Evolutionary conservation across 2,329 filamentous ascomycete species (phyloP), one percentile per base, ranked within the genome.

Genomic region (Trichophyton schoenleinii): DNA sequence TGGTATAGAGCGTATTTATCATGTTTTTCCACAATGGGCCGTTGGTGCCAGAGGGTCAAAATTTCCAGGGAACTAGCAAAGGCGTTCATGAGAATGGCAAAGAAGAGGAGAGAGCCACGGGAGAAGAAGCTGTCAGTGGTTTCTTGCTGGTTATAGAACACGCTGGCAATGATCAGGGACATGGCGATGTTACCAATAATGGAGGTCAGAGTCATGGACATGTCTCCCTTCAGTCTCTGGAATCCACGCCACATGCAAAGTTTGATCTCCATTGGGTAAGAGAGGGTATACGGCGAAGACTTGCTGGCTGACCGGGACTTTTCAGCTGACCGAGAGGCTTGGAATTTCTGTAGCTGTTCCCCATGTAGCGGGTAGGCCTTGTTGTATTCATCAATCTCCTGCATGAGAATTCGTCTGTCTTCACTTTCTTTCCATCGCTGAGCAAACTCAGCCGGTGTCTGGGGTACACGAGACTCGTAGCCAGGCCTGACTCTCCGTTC

Each of bases 1-100:
- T 95, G 91, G 69, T 96, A 96, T 11, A 96, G 79, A 18, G 91
- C 90, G 71, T 95, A 96, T 63, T 88, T 85, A 62, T 81, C 77
- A 68, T 96, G 91, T 72, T 96, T 96, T 71, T 96, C 90, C 62
- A 96, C 89, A 68, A 96, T 95, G 0, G 89, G 87, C 38, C 91
- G 86, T 82, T 96, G 91, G 1, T 88, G 84, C 70, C 94, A 96
- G 3, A 96, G 80, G 0, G 88, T 91, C 34, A 95, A 74, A 70
- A 96, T 82, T 72, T 95, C 89, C 44, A 94, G 81, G 61, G 87
- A 87, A 71, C 84, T 88, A 64, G 87, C 81, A 69, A 95, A 94
- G 55, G 89, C 89, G 72, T 94, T 95, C 78, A 94, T 85, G 63
- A 96, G 78, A 69, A 91, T 85, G 66, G 89, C 88, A 70, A 95